These are phyloP conservation scores for Haplosporangium sp. DNA, from an alignment of 371 early-diverging fungal genomes.

Conservation along the genomic window DNA sequence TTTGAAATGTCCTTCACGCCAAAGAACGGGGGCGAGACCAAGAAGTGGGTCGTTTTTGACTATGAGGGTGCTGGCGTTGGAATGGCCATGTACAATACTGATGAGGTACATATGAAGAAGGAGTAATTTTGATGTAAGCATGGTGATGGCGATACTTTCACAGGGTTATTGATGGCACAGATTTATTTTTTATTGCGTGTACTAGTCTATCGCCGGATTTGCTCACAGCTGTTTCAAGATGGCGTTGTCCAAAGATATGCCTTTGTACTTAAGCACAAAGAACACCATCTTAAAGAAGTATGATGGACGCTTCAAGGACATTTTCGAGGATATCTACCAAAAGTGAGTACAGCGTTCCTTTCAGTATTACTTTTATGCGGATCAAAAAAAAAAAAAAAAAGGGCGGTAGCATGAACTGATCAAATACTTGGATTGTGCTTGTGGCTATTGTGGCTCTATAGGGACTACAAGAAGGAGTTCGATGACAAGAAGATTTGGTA, in stretches of 20 bases:
- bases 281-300: constrained; percentile 98
- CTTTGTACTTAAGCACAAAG: constrained; percentile 96
- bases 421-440: no score
- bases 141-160: no score
- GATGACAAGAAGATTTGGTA: constrained; percentile 90
- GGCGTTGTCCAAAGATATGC: constrained; percentile 87
- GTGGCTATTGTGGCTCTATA: constrained; percentile 25
- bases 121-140: neutral
- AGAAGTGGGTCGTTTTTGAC: constrained; percentile 79
- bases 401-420: no score
- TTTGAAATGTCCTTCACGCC: constrained; percentile 93
- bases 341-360: constrained; percentile 52
- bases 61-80: constrained; percentile 91
- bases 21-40: constrained; percentile 74
- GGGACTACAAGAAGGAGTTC: constrained; percentile 76
- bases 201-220: constrained; percentile 89
- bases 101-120: constrained; percentile 59
- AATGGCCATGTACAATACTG: constrained; percentile 96
- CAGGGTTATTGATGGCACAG: neutral
- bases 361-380: neutral
- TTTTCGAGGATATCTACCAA: constrained; percentile 92
- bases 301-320: constrained; percentile 98
- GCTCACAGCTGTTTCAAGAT: constrained; percentile 95
- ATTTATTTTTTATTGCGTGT: neutral
- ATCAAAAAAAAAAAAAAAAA: neutral